phyloP scores from a whole-genome alignment of 2,329 filamentous ascomycete species.

The Aspergillus intermedius region DNA sequence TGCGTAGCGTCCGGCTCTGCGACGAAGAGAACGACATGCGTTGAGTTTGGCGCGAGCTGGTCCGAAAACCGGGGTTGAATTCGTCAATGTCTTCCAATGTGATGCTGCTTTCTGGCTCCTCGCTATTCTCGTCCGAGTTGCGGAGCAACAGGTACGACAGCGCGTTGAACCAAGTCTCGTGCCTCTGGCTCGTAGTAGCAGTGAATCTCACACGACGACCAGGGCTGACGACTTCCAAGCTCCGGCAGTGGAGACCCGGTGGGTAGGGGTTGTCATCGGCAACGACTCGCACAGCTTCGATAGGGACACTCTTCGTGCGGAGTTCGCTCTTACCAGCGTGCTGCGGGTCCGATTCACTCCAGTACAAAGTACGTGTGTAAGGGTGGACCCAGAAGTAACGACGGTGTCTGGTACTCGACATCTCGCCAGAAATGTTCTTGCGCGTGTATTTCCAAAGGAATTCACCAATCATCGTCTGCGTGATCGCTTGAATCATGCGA shows the following conservation, averaged over 20 bases:
- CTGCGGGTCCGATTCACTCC: constrained; percentile 86
- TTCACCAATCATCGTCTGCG: constrained; percentile 98
- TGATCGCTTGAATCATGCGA: constrained; percentile 98
- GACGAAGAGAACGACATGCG: constrained; percentile 68
- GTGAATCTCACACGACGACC: constrained; percentile 90
- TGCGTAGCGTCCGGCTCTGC: constrained; percentile 65
- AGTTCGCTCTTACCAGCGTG: constrained; percentile 69
- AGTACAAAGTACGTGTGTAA: constrained; percentile 93
- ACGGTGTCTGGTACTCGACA: constrained; percentile 83
- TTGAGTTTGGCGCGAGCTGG: constrained; percentile 51
- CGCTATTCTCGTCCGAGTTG: constrained; percentile 53
- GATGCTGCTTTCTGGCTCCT: constrained; percentile 52
- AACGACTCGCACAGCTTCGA: constrained; percentile 86
- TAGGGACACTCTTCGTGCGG: constrained; percentile 80
- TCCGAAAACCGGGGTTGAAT: constrained; percentile 65
- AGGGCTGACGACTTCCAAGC: constrained; percentile 80
- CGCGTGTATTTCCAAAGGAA: constrained; percentile 99
- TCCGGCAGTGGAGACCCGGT: constrained; percentile 89
- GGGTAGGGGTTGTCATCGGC: constrained; percentile 93
- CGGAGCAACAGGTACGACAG: constrained; percentile 85
- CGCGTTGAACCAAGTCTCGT: constrained; percentile 98
- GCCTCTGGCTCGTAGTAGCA: constrained; percentile 83
- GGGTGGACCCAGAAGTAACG: constrained; percentile 99
- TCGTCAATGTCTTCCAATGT: constrained; percentile 61
- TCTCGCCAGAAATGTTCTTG: constrained; percentile 79